Evolutionary conservation across 2,329 filamentous ascomycete species (phyloP).

Genomic region (Sphaerulina populicola): DNA sequence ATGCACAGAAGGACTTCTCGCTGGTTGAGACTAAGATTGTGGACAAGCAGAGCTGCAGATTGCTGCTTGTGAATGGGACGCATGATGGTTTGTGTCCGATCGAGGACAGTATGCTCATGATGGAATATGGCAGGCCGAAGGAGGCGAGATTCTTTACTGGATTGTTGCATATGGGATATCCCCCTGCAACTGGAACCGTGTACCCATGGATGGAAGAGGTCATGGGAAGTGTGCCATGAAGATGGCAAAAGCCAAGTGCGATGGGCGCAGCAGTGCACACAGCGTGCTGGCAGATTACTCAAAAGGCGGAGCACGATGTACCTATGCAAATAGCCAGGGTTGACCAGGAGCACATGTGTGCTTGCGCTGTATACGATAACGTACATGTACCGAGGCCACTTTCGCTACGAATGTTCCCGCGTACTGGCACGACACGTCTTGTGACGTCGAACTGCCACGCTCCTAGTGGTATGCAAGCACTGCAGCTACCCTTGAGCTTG

Average conservation of each 20-base stretch:
- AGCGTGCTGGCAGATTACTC: too few species aligned
- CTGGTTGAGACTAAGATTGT: conserved; percentile 53
- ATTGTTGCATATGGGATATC: conserved; percentile 60
- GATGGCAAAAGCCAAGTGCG: too few species aligned
- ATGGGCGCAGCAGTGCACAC: too few species aligned
- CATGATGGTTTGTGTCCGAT: conserved; percentile 60
- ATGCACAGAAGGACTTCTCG: conserved; percentile 54
- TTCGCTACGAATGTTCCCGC: not conserved
- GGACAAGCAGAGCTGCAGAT: conserved; percentile 47
- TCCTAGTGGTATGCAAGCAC: not conserved
- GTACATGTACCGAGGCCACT: not conserved
- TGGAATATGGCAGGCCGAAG: conserved; percentile 58
- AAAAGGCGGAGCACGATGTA: too few species aligned
- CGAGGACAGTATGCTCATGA: conserved; percentile 57
- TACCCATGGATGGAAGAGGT: conserved; percentile 57
- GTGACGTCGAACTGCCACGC: not conserved
- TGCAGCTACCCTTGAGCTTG: not conserved
- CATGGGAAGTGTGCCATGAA: conserved; percentile 29
- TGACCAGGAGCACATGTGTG: too few species aligned
- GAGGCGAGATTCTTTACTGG: conserved; percentile 57
- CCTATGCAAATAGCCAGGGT: too few species aligned
- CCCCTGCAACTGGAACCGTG: conserved; percentile 49
- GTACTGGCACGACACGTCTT: not conserved
- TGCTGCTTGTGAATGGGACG: conserved; percentile 55
- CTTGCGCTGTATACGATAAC: not conserved